These are phyloP conservation scores for Exserohilum rostratum DNA, from an alignment of 2,329 filamentous ascomycete species.

Conservation along the genomic window DNA sequence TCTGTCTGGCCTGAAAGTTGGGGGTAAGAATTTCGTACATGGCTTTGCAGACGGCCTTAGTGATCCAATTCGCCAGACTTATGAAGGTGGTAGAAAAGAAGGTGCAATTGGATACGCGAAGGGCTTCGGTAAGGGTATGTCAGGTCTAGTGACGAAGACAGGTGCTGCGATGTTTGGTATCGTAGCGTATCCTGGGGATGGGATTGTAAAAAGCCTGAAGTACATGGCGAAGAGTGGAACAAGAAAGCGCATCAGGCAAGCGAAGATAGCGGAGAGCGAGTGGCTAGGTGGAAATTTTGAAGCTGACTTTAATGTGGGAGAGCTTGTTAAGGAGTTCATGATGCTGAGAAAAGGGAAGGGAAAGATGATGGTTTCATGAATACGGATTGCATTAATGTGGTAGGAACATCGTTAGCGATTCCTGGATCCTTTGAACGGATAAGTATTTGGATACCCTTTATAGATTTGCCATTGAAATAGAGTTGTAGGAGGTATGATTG, in stretches of 20 bases:
- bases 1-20: constrained; percentile 42
- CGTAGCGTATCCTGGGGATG: constrained; percentile 23
- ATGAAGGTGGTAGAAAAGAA: constrained; percentile 38
- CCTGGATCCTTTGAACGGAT: background rate
- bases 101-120: constrained; percentile 36
- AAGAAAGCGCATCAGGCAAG: constrained; percentile 8
- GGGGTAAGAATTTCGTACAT: constrained; percentile 40
- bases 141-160: constrained; percentile 12
- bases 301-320: constrained; percentile 3
- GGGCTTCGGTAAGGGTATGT: background rate
- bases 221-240: constrained; percentile 12
- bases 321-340: constrained; percentile 4
- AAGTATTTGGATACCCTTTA: background rate
- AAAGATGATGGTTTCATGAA: background rate
- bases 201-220: constrained; percentile 21
- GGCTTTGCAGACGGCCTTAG: constrained; percentile 43
- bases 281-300: constrained; percentile 1
- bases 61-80: constrained; percentile 39
- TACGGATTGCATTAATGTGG: no score
- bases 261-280: constrained; percentile 12
- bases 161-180: constrained; percentile 11
- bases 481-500: background rate
- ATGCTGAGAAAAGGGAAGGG: constrained; percentile 5
- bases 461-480: background rate
- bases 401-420: background rate